phyloP scores from a whole-genome alignment of 495 filamentous ascomycete species.

The Xylaria castorea region DNA sequence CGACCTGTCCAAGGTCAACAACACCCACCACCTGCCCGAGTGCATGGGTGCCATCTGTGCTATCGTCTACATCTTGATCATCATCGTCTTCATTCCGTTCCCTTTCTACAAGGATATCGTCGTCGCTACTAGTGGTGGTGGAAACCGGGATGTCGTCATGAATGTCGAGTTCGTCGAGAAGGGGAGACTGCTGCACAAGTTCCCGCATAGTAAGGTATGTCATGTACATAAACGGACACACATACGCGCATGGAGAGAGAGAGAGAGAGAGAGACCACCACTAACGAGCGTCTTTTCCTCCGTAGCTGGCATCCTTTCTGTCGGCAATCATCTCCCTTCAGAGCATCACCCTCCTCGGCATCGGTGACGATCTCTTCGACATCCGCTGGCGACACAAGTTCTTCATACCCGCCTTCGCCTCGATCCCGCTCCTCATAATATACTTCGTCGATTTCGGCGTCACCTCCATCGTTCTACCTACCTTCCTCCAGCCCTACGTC shows the following conservation, averaged over 20 bases:
- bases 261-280: background rate
- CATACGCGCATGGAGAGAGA: background rate
- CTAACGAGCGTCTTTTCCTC: constrained; percentile 2
- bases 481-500: constrained; percentile 80
- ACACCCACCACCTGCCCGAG: constrained; percentile 82
- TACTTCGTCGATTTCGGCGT: constrained; percentile 98
- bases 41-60: constrained; percentile 98
- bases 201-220: constrained; percentile 85
- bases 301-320: constrained; percentile 89
- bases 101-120: constrained; percentile 98
- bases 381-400: constrained; percentile 99
- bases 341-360: constrained; percentile 85
- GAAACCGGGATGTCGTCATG: constrained; percentile 84
- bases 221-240: background rate
- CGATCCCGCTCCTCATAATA: constrained; percentile 92
- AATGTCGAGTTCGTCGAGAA: constrained; percentile 70
- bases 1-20: constrained; percentile 81
- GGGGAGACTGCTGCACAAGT: constrained; percentile 83
- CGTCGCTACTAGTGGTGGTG: constrained; percentile 91
- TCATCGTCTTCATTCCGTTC: constrained; percentile 94
- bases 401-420: constrained; percentile 92
- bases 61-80: constrained; percentile 82
- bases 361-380: constrained; percentile 96
- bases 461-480: constrained; percentile 89
- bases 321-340: constrained; percentile 93